Conservation (phyloP, 306 rosid genomes). For the Quercus rubra region DNA sequence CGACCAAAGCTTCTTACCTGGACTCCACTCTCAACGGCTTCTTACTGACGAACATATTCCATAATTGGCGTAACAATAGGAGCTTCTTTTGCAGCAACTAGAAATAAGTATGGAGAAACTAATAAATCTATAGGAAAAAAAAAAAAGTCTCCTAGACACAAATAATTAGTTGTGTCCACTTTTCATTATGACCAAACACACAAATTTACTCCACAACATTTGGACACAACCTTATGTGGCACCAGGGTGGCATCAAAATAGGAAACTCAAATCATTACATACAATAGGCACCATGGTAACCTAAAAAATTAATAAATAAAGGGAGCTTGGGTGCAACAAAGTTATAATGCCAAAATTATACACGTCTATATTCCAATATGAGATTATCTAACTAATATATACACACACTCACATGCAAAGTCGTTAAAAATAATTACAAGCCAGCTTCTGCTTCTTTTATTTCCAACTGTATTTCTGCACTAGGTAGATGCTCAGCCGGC, state of each 20-base stretch:
- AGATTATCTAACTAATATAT: neutral
- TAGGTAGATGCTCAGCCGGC: slow-evolving; percentile 92
- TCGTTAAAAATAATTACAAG: slow-evolving; percentile 38
- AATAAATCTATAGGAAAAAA: neutral
- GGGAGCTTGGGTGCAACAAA: neutral
- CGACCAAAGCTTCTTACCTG: no score
- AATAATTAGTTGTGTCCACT: neutral
- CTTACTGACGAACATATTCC: slow-evolving; percentile 81
- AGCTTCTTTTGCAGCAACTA: slow-evolving; percentile 71
- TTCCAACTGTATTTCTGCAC: slow-evolving; percentile 97
- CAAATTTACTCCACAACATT: neutral
- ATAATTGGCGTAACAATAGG: slow-evolving; percentile 80
- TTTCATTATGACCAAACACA: neutral
- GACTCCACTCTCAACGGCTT: slow-evolving; percentile 49
- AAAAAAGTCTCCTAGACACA: neutral
- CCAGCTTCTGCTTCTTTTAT: slow-evolving; percentile 97
- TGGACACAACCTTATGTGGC: slow-evolving; percentile 11
- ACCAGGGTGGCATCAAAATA: neutral
- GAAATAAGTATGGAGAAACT: slow-evolving; percentile 21
- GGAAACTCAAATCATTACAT: slow-evolving; percentile 1
- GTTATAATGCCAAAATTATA: neutral
- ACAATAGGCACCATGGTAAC: neutral
- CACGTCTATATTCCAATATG: neutral
- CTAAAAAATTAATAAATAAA: no score
- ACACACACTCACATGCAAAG: neutral